A percentile compares a stretch with the other conserved stretches of the same genome.
Evolutionary conservation across 306 rosid species (phyloP).

Genomic region (Citrullus colocynthis): DNA sequence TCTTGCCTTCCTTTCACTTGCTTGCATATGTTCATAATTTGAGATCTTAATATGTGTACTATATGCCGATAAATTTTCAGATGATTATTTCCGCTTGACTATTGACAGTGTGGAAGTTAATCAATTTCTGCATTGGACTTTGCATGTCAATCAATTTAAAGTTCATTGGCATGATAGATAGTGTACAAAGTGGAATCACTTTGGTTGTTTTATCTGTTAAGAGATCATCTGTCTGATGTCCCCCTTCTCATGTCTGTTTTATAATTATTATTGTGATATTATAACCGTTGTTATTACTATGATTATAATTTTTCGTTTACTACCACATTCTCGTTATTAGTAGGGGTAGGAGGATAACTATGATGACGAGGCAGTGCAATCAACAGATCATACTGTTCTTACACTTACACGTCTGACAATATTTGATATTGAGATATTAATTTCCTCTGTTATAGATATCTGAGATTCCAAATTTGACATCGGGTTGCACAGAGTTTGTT

Average conservation of each 20-base stretch:
- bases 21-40: neutral
- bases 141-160: neutral
- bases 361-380: neutral
- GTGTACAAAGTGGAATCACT: neutral
- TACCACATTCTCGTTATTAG: neutral
- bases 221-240: neutral
- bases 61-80: neutral
- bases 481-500: conserved; percentile 81
- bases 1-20: neutral
- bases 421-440: conserved; percentile 8
- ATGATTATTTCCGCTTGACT: neutral
- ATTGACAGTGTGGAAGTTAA: neutral
- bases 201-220: neutral
- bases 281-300: neutral
- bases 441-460: conserved; percentile 40
- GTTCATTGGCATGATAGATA: neutral
- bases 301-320: neutral
- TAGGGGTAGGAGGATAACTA: neutral
- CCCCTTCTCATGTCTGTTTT: neutral
- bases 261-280: neutral
- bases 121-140: neutral
- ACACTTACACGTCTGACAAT: neutral
- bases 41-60: neutral
- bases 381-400: neutral
- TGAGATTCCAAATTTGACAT: conserved; percentile 71